phyloP scores from a whole-genome alignment of 495 filamentous ascomycete species.

The Aspergillus funiculosus region DNA sequence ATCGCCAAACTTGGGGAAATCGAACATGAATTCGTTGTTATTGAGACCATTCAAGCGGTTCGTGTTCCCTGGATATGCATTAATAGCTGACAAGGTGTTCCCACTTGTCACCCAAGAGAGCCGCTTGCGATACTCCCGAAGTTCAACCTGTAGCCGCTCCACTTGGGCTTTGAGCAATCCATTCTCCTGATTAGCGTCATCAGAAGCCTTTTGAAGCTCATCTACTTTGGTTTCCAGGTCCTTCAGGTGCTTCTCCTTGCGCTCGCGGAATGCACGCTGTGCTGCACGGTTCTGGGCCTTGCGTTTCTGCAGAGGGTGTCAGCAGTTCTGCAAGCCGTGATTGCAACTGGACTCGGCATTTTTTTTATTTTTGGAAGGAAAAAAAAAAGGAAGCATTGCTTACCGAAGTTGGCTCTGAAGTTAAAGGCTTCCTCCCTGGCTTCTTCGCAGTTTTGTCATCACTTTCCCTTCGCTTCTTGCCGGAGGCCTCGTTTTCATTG shows the following conservation, averaged over 20 bases:
- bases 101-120: slow-evolving; percentile 55
- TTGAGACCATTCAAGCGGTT: slow-evolving; percentile 47
- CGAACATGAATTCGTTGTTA: slow-evolving; percentile 84
- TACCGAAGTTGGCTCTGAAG: slow-evolving; percentile 92
- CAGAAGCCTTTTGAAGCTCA: slow-evolving; percentile 82
- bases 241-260: slow-evolving; percentile 95
- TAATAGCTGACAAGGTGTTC: slow-evolving; percentile 45
- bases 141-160: slow-evolving; percentile 76
- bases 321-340: no score
- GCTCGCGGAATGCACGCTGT: slow-evolving; percentile 93
- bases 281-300: slow-evolving; percentile 98
- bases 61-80: slow-evolving; percentile 34
- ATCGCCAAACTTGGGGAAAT: slow-evolving; percentile 88
- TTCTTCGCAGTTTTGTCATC: slow-evolving; percentile 63
- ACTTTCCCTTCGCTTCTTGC: slow-evolving; percentile 74
- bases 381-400: no score
- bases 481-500: slow-evolving; percentile 61
- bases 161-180: slow-evolving; percentile 76
- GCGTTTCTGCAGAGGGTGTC: slow-evolving; percentile 64
- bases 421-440: slow-evolving; percentile 92
- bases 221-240: slow-evolving; percentile 93
- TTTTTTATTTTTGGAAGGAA: slow-evolving; percentile 4
- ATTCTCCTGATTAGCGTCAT: slow-evolving; percentile 81
- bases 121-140: slow-evolving; percentile 85
- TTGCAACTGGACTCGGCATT: no score